Percentiles rank a stretch among this genome's conserved stretches.
Conservation (phyloP, 768 basidiomycete species). For the Hypholoma sublateritium region DNA sequence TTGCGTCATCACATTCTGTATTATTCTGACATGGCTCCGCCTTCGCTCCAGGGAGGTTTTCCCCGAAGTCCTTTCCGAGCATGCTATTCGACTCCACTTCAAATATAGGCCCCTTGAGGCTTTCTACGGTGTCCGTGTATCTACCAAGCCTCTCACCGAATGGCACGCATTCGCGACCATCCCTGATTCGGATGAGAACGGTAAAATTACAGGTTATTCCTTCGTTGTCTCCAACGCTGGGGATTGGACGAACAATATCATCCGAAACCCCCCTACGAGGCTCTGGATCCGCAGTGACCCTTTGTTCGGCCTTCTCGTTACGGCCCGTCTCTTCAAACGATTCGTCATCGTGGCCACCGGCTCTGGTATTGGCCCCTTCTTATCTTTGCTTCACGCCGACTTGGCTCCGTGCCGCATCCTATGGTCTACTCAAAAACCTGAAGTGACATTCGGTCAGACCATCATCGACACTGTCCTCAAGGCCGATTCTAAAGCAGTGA, state of each 20-base stretch:
- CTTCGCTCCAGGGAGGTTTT: conserved; percentile 46
- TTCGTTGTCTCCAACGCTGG: conserved; percentile 54
- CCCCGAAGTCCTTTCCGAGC: conserved; percentile 49
- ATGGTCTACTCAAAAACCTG: conserved; percentile 40
- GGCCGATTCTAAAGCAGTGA: conserved; percentile 35
- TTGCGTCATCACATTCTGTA: conserved; percentile 30
- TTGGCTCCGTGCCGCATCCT: conserved; percentile 34
- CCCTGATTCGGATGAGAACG: conserved; percentile 30
- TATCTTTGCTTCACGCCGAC: conserved; percentile 32
- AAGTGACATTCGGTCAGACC: conserved; percentile 38
- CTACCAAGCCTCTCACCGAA: conserved; percentile 39
- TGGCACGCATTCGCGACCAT: conserved; percentile 51
- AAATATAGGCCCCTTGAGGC: conserved; percentile 40
- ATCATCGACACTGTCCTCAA: conserved; percentile 36
- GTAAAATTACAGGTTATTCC: conserved; percentile 43
- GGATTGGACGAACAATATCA: conserved; percentile 52
- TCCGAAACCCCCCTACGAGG: conserved; percentile 46
- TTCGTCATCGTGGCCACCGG: conserved; percentile 56
- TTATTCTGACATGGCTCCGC: conserved; percentile 50
- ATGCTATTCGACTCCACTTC: conserved; percentile 54
- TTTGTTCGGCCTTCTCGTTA: conserved; percentile 46
- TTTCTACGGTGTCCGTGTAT: conserved; percentile 30
- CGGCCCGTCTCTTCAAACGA: conserved; percentile 47
- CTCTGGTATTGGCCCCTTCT: conserved; percentile 50
- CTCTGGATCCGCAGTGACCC: conserved; percentile 56